These are phyloP conservation scores for Blastomyces emzantsi DNA, from an alignment of 2,329 filamentous ascomycete species.

Conservation along the genomic window DNA sequence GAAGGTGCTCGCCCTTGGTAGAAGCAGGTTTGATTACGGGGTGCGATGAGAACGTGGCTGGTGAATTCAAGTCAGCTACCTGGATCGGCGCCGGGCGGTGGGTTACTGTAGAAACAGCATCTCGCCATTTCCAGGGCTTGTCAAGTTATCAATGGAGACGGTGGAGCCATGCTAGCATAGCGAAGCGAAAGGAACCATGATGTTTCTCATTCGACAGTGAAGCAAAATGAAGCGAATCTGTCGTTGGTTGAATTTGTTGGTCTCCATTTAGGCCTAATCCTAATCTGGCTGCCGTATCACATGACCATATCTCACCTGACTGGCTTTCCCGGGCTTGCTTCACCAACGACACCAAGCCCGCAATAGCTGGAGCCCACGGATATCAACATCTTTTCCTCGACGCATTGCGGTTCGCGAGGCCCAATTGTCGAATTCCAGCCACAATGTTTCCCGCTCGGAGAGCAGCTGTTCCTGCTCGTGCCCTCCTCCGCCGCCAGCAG, in stretches of 20 bases:
- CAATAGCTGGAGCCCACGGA: neutral
- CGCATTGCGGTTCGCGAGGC: constrained; percentile 3
- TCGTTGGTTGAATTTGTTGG: neutral
- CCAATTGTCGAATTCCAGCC: constrained; percentile 4
- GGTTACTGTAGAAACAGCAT: neutral
- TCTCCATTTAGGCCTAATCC: constrained; percentile 9
- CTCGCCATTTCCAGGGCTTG: neutral
- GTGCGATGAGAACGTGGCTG: neutral
- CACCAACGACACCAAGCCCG: neutral
- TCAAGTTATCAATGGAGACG: neutral
- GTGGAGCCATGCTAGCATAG: neutral
- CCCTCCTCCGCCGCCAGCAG: constrained; percentile 34
- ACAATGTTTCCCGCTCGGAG: constrained; percentile 37
- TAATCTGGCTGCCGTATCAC: constrained; percentile 14
- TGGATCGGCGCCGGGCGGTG: no score
- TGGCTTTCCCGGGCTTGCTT: neutral
- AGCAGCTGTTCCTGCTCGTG: constrained; percentile 31
- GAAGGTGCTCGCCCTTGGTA: neutral
- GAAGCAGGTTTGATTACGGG: neutral
- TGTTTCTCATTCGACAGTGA: neutral
- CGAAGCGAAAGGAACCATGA: neutral
- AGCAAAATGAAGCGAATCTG: neutral
- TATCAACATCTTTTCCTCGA: neutral
- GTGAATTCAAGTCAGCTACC: neutral
- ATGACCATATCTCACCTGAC: constrained; percentile 12